Base-by-base conservation (phyloP, 495 filamentous ascomycete species). In the Penicillium cosmopolitanum region DNA sequence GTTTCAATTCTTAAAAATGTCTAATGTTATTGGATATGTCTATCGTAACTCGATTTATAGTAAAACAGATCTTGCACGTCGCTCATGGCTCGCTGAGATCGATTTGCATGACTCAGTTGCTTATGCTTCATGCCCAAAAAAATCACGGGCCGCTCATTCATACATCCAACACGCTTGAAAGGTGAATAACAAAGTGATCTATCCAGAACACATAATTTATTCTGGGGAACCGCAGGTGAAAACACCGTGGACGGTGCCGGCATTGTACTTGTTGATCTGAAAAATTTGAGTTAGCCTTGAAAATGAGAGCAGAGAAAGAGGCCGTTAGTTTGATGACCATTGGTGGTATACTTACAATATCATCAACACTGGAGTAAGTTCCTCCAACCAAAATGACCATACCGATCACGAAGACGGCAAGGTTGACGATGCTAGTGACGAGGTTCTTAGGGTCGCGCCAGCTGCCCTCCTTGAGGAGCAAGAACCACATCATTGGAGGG, bases 401-500 rank as follows among this genome's bases (percentile, higher is more conserved):
- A 18, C 84, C 69, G 60, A 69, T 66, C n/a, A 50, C 13, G 9
- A 64, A 50, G 38, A 56, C 40, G 4, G 66, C 13, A 5, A 54
- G 38, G 46, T 70, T 70, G 56, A 53, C 31, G 12, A 59, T 28
- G 13, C 57, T 51, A 5, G 65, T 40, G 8, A 23, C 25, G 5
- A 69, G 58, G 16, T 65, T 65, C 43, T 74, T 72, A 51, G 63
- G 70, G 35, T 55, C 48, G 15, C 55, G 56, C 71, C 67, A 73
- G 54, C 64, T 72, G 12, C 72, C 72, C 57, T 70, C 55, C 40
- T 70, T 71, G 23, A 73, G 50, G 13, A 85, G 73, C 75, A 75
- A 73, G 69, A 85, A 84, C 84, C 85, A 88, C 73, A 87, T 84
- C 31, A 81, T 68, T 19, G 82, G 80, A 71, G 57, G 57, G 51